Evolutionary conservation across 2,329 filamentous ascomycete species (phyloP).

Genomic region (Graphilbum sp.): DNA sequence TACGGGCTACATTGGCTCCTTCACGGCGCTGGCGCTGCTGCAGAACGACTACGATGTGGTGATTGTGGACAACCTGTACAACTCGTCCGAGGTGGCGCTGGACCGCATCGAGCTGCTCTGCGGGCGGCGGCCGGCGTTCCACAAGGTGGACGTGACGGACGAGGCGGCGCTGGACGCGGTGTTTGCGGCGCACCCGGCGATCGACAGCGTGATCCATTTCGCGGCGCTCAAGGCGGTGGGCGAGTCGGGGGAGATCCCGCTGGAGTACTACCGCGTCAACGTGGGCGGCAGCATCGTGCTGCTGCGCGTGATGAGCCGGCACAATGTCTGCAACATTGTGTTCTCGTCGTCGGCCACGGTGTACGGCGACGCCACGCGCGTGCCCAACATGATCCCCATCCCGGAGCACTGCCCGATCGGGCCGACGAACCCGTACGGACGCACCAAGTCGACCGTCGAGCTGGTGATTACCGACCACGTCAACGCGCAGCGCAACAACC

Average conservation of each 20-base stretch:
- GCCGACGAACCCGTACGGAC: constrained; percentile 93
- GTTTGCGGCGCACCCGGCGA: constrained; percentile 76
- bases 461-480: constrained; percentile 81
- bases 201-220: constrained; percentile 98
- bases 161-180: constrained; percentile 70
- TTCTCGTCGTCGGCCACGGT: constrained; percentile 98
- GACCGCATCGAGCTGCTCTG: constrained; percentile 90
- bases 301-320: constrained; percentile 68
- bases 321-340: constrained; percentile 92
- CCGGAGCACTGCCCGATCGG: constrained; percentile 92
- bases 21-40: constrained; percentile 83
- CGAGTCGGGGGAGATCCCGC: constrained; percentile 81
- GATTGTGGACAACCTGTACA: constrained; percentile 93
- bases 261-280: constrained; percentile 97
- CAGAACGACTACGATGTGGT: constrained; percentile 93
- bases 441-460: constrained; percentile 90
- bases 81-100: constrained; percentile 79
- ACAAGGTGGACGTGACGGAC: constrained; percentile 77
- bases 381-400: constrained; percentile 97
- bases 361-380: constrained; percentile 91
- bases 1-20: constrained; percentile 97
- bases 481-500: constrained; percentile 69
- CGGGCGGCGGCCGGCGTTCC: constrained; percentile 74
- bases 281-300: constrained; percentile 83
- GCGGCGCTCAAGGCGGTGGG: constrained; percentile 96